Evolutionary conservation across 306 rosid species (phyloP).

Genomic region (Glycine soja): DNA sequence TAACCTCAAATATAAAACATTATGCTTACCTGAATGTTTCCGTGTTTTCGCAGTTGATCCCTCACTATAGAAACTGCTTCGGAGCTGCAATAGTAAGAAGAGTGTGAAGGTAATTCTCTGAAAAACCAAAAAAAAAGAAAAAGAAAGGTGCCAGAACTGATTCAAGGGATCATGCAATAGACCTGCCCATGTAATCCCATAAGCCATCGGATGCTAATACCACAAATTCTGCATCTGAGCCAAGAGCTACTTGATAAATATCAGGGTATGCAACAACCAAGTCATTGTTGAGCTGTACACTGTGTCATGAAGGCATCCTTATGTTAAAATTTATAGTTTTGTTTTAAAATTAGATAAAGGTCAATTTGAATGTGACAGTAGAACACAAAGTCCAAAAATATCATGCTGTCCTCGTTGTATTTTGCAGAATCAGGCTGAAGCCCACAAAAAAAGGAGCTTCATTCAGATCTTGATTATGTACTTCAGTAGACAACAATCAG

Average conservation of each 20-base stretch:
- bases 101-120: slow-evolving; percentile 44
- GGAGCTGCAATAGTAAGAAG: slow-evolving; percentile 70
- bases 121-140: slow-evolving; percentile 11
- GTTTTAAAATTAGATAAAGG: not conserved
- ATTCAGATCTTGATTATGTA: slow-evolving; percentile 16
- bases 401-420: slow-evolving; percentile 7
- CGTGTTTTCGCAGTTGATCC: slow-evolving; percentile 78
- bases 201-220: slow-evolving; percentile 96
- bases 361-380: slow-evolving; percentile 24
- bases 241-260: slow-evolving; percentile 78
- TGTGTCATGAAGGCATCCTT: slow-evolving; percentile 47
- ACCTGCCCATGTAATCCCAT: slow-evolving; percentile 98
- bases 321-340: slow-evolving; percentile 20
- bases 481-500: not conserved
- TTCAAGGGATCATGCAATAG: slow-evolving; percentile 36
- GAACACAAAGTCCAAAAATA: not conserved
- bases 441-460: not conserved
- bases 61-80: slow-evolving; percentile 87
- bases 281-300: slow-evolving; percentile 80
- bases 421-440: not conserved
- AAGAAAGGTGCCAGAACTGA: slow-evolving; percentile 36
- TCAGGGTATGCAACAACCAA: slow-evolving; percentile 89
- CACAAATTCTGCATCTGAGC: slow-evolving; percentile 77
- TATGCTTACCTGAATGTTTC: slow-evolving; percentile 83
- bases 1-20: slow-evolving; percentile 1